Percentiles rank a stretch among this genome's conserved stretches.
phyloP scores from a whole-genome alignment of 257 asterid species.

The Cinchona pubescens region DNA sequence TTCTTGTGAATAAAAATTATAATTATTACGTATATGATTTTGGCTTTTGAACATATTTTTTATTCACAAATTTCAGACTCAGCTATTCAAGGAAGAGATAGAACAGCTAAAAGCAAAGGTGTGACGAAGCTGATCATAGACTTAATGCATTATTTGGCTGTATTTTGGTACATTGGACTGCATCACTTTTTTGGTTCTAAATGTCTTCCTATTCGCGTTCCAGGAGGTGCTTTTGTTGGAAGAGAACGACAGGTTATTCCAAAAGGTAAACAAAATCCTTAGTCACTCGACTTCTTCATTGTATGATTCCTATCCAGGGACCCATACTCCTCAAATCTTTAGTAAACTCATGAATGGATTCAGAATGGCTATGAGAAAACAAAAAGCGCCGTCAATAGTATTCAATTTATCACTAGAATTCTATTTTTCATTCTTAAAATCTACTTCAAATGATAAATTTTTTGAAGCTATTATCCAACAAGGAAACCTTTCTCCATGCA shows the following conservation, averaged over 20 bases:
- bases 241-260: conserved; percentile 28
- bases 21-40: background rate
- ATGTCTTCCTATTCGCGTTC: background rate
- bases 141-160: background rate
- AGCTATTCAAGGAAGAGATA: conserved; percentile 28
- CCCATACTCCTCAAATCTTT: conserved; percentile 1
- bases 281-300: background rate
- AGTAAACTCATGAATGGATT: background rate
- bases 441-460: background rate
- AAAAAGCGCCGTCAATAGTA: background rate
- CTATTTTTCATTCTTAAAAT: background rate
- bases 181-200: background rate
- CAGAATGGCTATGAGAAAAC: too few species aligned
- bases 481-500: background rate
- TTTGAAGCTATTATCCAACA: background rate
- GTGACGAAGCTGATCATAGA: background rate
- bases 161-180: background rate
- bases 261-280: conserved; percentile 23
- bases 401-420: background rate
- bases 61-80: conserved; percentile 23
- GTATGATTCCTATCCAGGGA: background rate
- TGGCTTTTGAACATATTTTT: background rate
- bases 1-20: background rate
- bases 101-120: conserved; percentile 35
- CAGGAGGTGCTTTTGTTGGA: conserved; percentile 23